Percentiles rank a stretch among this genome's conserved stretches.
phyloP scores from a whole-genome alignment of 1,284 basidiomycete species.

The Ceratobasidium sp. region DNA sequence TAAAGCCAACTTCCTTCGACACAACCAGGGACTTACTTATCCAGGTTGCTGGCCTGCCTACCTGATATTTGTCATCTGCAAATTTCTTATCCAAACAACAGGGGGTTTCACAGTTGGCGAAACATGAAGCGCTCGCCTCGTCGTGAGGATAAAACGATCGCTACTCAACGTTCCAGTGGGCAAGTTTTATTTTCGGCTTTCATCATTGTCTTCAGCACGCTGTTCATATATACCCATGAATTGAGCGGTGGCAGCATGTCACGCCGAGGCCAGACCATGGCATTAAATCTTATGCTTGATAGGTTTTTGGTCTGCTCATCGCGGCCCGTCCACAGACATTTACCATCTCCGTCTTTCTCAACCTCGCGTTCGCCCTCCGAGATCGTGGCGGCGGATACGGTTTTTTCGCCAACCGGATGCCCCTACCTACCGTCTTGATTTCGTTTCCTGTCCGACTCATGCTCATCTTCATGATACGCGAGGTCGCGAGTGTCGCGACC shows the following conservation, averaged over 20 bases:
- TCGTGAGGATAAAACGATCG: slow-evolving; percentile 88
- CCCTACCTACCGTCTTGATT: slow-evolving; percentile 86
- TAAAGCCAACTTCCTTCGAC: too few species aligned
- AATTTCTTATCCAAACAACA: too few species aligned
- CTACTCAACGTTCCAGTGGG: slow-evolving; percentile 77
- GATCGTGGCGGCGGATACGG: slow-evolving; percentile 90
- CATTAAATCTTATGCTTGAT: slow-evolving; percentile 59
- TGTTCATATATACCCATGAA: slow-evolving; percentile 89
- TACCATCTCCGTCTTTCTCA: slow-evolving; percentile 95
- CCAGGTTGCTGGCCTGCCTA: too few species aligned
- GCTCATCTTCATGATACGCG: too few species aligned
- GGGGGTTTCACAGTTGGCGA: too few species aligned
- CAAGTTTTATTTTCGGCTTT: slow-evolving; percentile 91
- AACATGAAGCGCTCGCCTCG: slow-evolving; percentile 91
- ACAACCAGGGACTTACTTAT: too few species aligned
- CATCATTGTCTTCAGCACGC: slow-evolving; percentile 89
- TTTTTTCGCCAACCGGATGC: slow-evolving; percentile 87
- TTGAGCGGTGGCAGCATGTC: slow-evolving; percentile 85
- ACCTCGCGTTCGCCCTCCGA: slow-evolving; percentile 94
- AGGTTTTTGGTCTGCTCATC: slow-evolving; percentile 19
- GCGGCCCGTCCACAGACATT: slow-evolving; percentile 76
- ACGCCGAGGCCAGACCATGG: slow-evolving; percentile 93
- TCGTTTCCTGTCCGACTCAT: slow-evolving; percentile 87
- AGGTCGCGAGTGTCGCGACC: too few species aligned
- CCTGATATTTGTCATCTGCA: too few species aligned